Evolutionary conservation across 257 asterid genomes (phyloP).

Genomic region (Lavandula angustifolia): DNA sequence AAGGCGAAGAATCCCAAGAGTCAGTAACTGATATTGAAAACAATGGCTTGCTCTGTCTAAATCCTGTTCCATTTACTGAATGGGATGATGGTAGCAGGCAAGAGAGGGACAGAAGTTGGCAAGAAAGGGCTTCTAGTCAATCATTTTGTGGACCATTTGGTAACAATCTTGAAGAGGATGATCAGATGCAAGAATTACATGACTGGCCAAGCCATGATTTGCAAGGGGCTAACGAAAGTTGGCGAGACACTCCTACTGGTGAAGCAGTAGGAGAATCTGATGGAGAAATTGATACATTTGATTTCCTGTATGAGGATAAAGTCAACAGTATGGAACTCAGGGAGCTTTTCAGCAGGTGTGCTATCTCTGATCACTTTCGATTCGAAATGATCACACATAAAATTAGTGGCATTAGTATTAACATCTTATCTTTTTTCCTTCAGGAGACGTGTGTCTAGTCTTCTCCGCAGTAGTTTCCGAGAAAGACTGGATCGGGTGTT

Average conservation of each 20-base stretch:
- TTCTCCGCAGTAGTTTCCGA: conserved; percentile 79
- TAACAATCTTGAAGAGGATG: conserved; percentile 43
- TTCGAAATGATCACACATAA: not conserved
- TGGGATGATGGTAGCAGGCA: conserved; percentile 38
- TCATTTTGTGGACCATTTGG: conserved; percentile 41
- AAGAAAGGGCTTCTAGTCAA: conserved; percentile 36
- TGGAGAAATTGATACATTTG: conserved; percentile 45
- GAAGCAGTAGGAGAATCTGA: conserved; percentile 46
- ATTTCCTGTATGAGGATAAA: conserved; percentile 36
- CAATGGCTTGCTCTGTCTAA: conserved; percentile 35
- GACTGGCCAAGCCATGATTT: conserved; percentile 59
- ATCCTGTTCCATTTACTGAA: conserved; percentile 34
- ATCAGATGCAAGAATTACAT: conserved; percentile 47
- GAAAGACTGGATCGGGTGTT: conserved; percentile 68
- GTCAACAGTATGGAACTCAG: conserved; percentile 63
- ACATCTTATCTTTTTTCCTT: conserved; percentile 23
- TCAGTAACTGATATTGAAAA: conserved; percentile 41
- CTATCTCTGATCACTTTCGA: not conserved
- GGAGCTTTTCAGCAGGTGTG: conserved; percentile 83
- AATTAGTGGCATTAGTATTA: not conserved
- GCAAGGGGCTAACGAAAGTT: conserved; percentile 64
- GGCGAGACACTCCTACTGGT: conserved; percentile 66
- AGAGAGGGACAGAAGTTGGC: conserved; percentile 34
- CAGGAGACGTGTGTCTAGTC: conserved; percentile 88
- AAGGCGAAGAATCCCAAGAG: conserved; percentile 44